Conservation (phyloP, 2,329 filamentous ascomycete species). For the Bipolaris cookei region DNA sequence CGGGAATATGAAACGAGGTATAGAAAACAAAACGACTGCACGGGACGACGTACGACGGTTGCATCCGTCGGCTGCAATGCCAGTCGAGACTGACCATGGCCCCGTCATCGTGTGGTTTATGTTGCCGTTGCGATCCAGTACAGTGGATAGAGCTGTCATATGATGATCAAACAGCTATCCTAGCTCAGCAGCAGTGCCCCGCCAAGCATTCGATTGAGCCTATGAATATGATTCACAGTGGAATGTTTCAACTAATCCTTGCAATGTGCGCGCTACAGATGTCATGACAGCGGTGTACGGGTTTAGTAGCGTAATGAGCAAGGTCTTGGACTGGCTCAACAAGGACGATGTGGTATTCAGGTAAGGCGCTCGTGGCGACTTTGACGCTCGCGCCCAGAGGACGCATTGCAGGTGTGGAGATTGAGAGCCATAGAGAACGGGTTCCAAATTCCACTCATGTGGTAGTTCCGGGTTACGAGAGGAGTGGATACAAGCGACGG, state of each 20-base stretch:
- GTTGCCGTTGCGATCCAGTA: slow-evolving; percentile 31
- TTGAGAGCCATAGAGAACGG: not conserved
- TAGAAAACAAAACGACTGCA: slow-evolving; percentile 16
- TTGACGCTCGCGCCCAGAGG: not conserved
- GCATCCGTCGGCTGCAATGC: slow-evolving; percentile 14
- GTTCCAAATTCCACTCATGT: slow-evolving; percentile 1
- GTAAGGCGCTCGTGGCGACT: not conserved
- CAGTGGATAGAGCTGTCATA: slow-evolving; percentile 41
- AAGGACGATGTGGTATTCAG: not conserved
- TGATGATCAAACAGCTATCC: slow-evolving; percentile 42
- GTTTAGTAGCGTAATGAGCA: slow-evolving; percentile 6
- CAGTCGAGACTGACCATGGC: slow-evolving; percentile 15
- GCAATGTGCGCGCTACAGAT: slow-evolving; percentile 9
- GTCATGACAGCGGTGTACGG: slow-evolving; percentile 19
- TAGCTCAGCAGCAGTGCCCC: slow-evolving; percentile 29
- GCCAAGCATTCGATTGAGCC: slow-evolving; percentile 30
- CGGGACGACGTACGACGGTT: slow-evolving; percentile 15
- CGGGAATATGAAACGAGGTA: slow-evolving; percentile 40
- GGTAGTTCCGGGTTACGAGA: slow-evolving; percentile 4
- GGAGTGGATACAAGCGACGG: slow-evolving; percentile 8
- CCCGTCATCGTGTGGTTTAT: slow-evolving; percentile 22
- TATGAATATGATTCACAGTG: slow-evolving; percentile 25
- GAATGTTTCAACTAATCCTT: slow-evolving; percentile 20
- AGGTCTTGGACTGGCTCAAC: slow-evolving; percentile 4
- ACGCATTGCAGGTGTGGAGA: not conserved